Percentiles rank a stretch among this genome's conserved stretches.
phyloP scores from a whole-genome alignment of 495 filamentous ascomycete species.

The Penicillium arizonense region DNA sequence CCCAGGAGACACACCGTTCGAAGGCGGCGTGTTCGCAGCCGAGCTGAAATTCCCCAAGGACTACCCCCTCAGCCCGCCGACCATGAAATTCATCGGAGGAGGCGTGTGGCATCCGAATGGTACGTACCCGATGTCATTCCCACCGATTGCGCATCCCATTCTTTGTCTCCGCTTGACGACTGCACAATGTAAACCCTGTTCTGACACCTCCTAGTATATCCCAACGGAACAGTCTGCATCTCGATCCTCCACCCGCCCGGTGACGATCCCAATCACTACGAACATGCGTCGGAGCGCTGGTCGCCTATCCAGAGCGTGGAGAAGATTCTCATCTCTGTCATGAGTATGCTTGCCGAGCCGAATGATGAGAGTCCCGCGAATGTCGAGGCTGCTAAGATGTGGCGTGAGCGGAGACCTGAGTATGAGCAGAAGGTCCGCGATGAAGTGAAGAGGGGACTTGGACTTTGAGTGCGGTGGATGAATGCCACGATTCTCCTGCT shows the following conservation, averaged over 20 bases:
- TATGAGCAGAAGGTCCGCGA: conserved; percentile 87
- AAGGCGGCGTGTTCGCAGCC: conserved; percentile 90
- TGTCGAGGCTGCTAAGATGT: conserved; percentile 98
- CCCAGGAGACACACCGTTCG: conserved; percentile 92
- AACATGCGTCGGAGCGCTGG: conserved; percentile 94
- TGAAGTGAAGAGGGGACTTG: conserved; percentile 69
- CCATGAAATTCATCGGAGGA: conserved; percentile 89
- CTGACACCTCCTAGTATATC: conserved; percentile 65
- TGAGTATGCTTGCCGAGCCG: conserved; percentile 98
- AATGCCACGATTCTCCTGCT: background rate
- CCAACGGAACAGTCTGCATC: conserved; percentile 90
- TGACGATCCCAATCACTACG: conserved; percentile 98
- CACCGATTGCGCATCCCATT: background rate
- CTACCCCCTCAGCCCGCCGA: conserved; percentile 90
- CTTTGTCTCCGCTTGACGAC: background rate
- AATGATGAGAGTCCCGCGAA: conserved; percentile 99
- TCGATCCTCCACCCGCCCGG: conserved; percentile 98
- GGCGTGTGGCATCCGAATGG: conserved; percentile 94
- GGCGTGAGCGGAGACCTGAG: conserved; percentile 78
- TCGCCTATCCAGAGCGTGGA: conserved; percentile 95
- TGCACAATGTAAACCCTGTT: background rate
- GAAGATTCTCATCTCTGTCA: conserved; percentile 96
- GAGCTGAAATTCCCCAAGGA: conserved; percentile 94
- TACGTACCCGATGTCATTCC: conserved; percentile 35
- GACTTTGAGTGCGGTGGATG: conserved; percentile 29